These are phyloP conservation scores for Backusella circina DNA, from an alignment of 192 early-diverging fungal genomes.

Conservation along the genomic window DNA sequence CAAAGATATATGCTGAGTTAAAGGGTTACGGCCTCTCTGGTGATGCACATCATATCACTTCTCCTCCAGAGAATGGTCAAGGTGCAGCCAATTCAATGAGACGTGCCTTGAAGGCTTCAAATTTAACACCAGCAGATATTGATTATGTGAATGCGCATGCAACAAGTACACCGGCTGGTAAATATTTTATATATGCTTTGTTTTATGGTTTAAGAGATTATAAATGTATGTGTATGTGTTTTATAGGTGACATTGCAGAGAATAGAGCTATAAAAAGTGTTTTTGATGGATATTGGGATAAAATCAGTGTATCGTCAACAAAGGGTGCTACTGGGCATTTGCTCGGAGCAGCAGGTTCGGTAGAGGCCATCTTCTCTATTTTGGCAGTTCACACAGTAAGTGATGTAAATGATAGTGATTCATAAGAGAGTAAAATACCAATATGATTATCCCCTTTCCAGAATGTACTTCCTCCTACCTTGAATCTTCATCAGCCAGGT, in stretches of 20 bases:
- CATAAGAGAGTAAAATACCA: neutral
- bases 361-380: slow-evolving; percentile 90
- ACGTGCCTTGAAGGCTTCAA: slow-evolving; percentile 65
- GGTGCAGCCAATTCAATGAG: slow-evolving; percentile 90
- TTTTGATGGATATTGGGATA: slow-evolving; percentile 52
- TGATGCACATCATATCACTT: slow-evolving; percentile 93
- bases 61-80: slow-evolving; percentile 79
- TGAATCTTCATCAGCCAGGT: slow-evolving; percentile 70
- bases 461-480: slow-evolving; percentile 77
- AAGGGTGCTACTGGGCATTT: slow-evolving; percentile 93
- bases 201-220: neutral
- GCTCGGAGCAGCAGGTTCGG: slow-evolving; percentile 91
- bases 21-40: slow-evolving; percentile 87
- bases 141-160: slow-evolving; percentile 96
- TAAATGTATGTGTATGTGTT: slow-evolving; percentile 7
- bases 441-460: slow-evolving; percentile 20
- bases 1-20: slow-evolving; percentile 87
- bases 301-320: slow-evolving; percentile 78
- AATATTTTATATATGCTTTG: neutral
- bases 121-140: slow-evolving; percentile 56
- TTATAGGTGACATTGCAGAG: slow-evolving; percentile 80
- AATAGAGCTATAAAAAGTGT: slow-evolving; percentile 79
- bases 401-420: neutral
- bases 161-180: slow-evolving; percentile 78
- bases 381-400: slow-evolving; percentile 66